Conservation (phyloP, 2,329 filamentous ascomycete genomes). For the Colletotrichum spaethianum region DNA sequence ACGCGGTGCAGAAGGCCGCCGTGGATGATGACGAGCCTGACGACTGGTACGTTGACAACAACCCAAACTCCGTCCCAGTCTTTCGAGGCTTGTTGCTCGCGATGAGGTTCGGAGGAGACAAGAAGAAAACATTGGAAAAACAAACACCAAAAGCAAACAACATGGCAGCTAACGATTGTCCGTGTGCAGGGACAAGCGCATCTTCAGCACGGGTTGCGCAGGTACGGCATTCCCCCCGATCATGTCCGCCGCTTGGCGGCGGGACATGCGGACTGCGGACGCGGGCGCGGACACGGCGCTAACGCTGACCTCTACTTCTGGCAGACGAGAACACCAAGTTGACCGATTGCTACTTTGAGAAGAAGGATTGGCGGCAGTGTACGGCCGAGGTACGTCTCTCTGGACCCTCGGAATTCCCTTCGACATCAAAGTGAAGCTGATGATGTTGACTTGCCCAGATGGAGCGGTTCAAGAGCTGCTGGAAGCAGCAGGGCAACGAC, state of each 20-base stretch:
- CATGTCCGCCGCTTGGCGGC: not conserved
- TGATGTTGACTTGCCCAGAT: constrained; percentile 71
- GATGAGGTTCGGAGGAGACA: not conserved
- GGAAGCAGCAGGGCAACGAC: constrained; percentile 92
- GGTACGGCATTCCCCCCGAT: constrained; percentile 65
- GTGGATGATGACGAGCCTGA: constrained; percentile 88
- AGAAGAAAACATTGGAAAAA: not conserved
- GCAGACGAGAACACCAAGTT: constrained; percentile 89
- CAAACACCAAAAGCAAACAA: not conserved
- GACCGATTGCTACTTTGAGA: constrained; percentile 96
- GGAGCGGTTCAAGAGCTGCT: constrained; percentile 89
- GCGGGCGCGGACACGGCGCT: constrained; percentile 6
- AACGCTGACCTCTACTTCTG: constrained; percentile 13
- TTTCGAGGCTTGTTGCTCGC: not conserved
- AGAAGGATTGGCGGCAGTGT: constrained; percentile 95
- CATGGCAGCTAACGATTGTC: not conserved
- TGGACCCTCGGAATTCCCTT: not conserved
- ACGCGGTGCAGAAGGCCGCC: constrained; percentile 54
- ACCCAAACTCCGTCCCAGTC: not conserved
- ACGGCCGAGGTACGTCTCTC: constrained; percentile 81
- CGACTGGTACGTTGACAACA: constrained; percentile 82
- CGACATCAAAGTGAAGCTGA: not conserved
- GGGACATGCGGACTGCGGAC: not conserved
- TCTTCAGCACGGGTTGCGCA: constrained; percentile 95
- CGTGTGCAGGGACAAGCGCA: constrained; percentile 88